Percentiles rank a stretch among this genome's conserved stretches.
Evolutionary conservation across 2,329 filamentous ascomycete species (phyloP).

Genomic region (Ceratocystis lukuohia): DNA sequence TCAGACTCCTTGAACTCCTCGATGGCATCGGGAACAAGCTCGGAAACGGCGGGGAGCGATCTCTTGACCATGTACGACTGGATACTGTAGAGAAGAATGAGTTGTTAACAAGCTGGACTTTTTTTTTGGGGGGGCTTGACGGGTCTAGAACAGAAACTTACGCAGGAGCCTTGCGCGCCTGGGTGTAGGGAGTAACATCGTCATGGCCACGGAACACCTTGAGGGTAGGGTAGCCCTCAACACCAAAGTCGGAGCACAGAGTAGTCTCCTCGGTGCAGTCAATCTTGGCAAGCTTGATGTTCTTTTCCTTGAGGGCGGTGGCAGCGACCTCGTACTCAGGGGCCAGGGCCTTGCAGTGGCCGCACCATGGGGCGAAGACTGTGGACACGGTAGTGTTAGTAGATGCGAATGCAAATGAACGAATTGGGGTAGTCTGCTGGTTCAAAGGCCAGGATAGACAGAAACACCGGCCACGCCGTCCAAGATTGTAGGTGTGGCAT

Average conservation of each 20-base stretch:
- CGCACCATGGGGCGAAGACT: constrained; percentile 95
- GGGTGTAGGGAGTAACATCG: constrained; percentile 67
- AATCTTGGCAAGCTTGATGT: constrained; percentile 71
- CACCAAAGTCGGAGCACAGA: constrained; percentile 77
- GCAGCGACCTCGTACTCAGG: constrained; percentile 83
- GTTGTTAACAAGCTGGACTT: constrained; percentile 10
- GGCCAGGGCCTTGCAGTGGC: constrained; percentile 96
- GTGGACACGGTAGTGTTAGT: constrained; percentile 11
- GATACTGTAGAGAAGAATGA: constrained; percentile 33
- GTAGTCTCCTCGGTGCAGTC: constrained; percentile 93
- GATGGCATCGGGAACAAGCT: constrained; percentile 65
- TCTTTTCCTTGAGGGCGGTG: constrained; percentile 73
- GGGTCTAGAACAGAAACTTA: constrained; percentile 30
- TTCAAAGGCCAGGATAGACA: too few species aligned
- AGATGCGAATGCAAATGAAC: too few species aligned
- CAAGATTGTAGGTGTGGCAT: too few species aligned
- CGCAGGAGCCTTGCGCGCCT: constrained; percentile 75
- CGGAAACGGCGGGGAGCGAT: constrained; percentile 80
- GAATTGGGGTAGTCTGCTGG: too few species aligned
- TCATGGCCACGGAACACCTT: constrained; percentile 95
- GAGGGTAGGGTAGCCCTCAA: constrained; percentile 95
- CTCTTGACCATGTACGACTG: constrained; percentile 96
- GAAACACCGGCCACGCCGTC: too few species aligned
- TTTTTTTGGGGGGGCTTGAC: background rate
- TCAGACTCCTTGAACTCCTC: constrained; percentile 97